These are phyloP conservation scores for Fusarium sterilihyphosum DNA, from an alignment of 2,329 filamentous ascomycete species.

Conservation along the genomic window DNA sequence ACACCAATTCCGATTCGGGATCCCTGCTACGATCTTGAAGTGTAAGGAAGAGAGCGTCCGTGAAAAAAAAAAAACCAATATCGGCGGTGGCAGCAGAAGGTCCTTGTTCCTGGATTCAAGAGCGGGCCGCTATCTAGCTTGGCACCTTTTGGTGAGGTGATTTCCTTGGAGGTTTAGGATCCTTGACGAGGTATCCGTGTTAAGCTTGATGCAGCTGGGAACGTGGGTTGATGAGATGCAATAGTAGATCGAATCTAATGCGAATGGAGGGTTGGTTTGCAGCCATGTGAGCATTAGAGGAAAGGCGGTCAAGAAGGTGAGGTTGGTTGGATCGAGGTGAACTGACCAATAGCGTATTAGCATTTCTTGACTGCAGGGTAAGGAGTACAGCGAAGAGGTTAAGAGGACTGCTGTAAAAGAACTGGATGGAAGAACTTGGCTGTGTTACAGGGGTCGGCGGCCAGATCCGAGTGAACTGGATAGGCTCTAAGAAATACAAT, in stretches of 20 bases:
- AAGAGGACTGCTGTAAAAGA: neutral
- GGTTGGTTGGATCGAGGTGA: neutral
- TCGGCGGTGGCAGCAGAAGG: conserved; percentile 26
- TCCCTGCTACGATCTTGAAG: conserved; percentile 28
- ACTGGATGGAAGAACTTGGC: conserved; percentile 9
- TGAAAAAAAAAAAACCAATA: conserved; percentile 15
- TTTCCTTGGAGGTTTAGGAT: conserved; percentile 9
- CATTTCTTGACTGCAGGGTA: conserved; percentile 27
- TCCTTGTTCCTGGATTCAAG: conserved; percentile 41
- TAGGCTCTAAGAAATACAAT: neutral
- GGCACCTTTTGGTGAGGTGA: conserved; percentile 5
- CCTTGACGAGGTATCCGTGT: conserved; percentile 14
- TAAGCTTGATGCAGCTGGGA: conserved; percentile 19
- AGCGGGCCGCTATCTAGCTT: conserved; percentile 38
- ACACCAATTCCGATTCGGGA: conserved; percentile 7
- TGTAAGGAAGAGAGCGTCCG: neutral
- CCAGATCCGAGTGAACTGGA: conserved; percentile 6
- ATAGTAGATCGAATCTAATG: conserved; percentile 29
- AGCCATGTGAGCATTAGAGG: conserved; percentile 30
- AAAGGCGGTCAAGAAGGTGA: conserved; percentile 40
- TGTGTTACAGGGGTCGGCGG: conserved; percentile 9
- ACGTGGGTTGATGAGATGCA: conserved; percentile 22
- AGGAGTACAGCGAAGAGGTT: neutral
- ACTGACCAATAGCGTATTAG: conserved; percentile 10
- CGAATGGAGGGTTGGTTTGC: conserved; percentile 15